Percentiles rank a stretch among this genome's conserved stretches.
Evolutionary conservation across 2,329 filamentous ascomycete genomes (phyloP).

Genomic region (Penicillium digitatum): DNA sequence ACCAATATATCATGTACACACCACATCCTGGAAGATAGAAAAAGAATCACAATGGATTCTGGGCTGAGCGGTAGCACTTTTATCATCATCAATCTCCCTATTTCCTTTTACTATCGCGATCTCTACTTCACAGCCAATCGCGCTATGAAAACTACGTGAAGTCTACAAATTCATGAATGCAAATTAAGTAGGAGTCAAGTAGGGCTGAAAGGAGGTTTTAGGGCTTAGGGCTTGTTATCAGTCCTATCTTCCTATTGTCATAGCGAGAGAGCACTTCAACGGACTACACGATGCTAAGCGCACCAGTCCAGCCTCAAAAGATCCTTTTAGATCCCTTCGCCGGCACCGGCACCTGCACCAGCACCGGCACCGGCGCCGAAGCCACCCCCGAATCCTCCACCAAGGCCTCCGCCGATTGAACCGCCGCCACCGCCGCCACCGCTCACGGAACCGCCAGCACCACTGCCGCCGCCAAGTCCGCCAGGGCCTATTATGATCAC

Average conservation of each 20-base stretch:
- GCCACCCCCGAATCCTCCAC: constrained; percentile 1
- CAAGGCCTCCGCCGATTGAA: constrained; percentile 1
- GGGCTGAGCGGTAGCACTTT: constrained; percentile 6
- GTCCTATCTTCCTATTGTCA: background rate
- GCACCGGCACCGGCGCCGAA: background rate
- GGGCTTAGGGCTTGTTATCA: too few species aligned
- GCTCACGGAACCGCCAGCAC: background rate
- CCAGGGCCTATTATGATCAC: background rate
- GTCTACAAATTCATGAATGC: background rate
- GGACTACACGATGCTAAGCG: background rate
- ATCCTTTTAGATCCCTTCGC: background rate
- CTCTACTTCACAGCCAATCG: background rate
- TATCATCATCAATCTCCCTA: background rate
- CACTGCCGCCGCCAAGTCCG: background rate
- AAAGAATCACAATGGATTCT: constrained; percentile 20
- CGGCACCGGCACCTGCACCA: background rate
- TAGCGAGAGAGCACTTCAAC: background rate
- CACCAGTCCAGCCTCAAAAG: background rate
- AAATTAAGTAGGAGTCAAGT: background rate
- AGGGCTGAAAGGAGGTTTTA: too few species aligned
- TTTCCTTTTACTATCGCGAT: background rate
- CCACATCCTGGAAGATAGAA: constrained; percentile 17
- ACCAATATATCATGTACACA: constrained; percentile 18
- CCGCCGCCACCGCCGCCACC: constrained; percentile 2
- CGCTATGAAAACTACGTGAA: too few species aligned